Evolutionary conservation across 176 grass and related monocot genomes (phyloP), one percentile per base, ranked within the genome.

Genomic region (Triticum turgidum): DNA sequence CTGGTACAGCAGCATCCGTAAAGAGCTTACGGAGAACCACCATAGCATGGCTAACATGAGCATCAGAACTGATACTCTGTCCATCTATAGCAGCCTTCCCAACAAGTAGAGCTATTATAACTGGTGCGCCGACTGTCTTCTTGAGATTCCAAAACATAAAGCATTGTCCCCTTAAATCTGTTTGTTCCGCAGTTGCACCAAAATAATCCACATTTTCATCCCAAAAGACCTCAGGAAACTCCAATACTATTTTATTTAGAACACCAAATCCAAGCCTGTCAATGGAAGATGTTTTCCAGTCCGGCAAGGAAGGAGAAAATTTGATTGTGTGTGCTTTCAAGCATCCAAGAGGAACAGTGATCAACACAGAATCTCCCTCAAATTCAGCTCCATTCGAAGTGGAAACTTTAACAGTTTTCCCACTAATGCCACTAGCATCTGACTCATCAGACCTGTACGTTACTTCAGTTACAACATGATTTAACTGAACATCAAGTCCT

Each of bases 81-180:
- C 97, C 88, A 78, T 92, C 92, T 89, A 90, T 84, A 91, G 97
- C 97, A 79, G 97, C 91, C 85, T 99, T 99, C 77, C 97, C 97
- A 88, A 88, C 92, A 54, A 99, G 88, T 85, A 99, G 92, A 78
- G 94, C 79, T 92, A 99, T 91, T 58, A 99, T 77, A 91, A 99
- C 89, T 85, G 93, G 93, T 52, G 87, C 92, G 32, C 92, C 92
- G 78, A 92, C 88, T 75, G 97, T 99, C 86, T 99, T 99, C 82
- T 89, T 94, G 59, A 99, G 75, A 91, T 96, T 99, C 97, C 97
- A 99, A 94, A 99, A 99, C 97, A 99, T 99, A 92, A 96, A 99
- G 77, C 97, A 99, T 39, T 85, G 92, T 63, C 97, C 97, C 89
- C 97, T 94, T 87, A 85, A 79, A 88, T 87, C 85, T 54, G 92